Base-by-base conservation (phyloP, 805 yeast genomes). In the Metschnikowia corniflorae region DNA sequence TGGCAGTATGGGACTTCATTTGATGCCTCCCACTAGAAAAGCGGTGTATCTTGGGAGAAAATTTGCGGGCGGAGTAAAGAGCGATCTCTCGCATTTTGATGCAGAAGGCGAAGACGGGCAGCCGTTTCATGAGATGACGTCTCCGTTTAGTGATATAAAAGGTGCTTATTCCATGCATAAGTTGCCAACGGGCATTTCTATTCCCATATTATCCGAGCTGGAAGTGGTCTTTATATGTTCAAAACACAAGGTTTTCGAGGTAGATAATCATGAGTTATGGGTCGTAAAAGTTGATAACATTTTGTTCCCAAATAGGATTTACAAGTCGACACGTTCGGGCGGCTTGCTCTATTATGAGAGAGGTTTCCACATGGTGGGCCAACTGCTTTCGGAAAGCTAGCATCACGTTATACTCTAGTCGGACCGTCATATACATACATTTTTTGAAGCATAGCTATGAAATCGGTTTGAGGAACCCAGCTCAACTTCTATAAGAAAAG, bases 251-350 rank as follows among this genome's bases (percentile, higher is more conserved):
- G 75, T 72, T 4, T 70, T 83, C 33, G 56, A 57, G 8, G 81
- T 87, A 1, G 88, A 84, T 42, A 87, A 84, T 53, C 97, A 91
- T 61, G 96, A 89, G 55, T 78, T 91, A 3, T 86, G 96, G 93
- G 77, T 88, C 4, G 96, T 86, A 3, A 71, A 76, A 42, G 94
- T 91, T 4, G 61, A 68, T 24, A 82, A 82, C 26, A 74, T 83
- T 3, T 43, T 64, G 25, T 44, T 43, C n/a, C 62, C 60, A 2
- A 57, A 58, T 24, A 39, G 43, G 8, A 23, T 37, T 8, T 39
- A 42, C 17, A 39, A 21, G 2, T 12, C 37, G 8, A 33, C 38
- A 19, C 39, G 65, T 25, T 62, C 75, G 2, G 89, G 89, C 12
- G 91, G 91, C 0, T 55, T 84, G 29, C 51, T 84, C 12, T 82